Percentiles rank a stretch among this genome's conserved stretches.
Evolutionary conservation across 306 rosid species (phyloP).

Genomic region (Dalbergia cultrata): DNA sequence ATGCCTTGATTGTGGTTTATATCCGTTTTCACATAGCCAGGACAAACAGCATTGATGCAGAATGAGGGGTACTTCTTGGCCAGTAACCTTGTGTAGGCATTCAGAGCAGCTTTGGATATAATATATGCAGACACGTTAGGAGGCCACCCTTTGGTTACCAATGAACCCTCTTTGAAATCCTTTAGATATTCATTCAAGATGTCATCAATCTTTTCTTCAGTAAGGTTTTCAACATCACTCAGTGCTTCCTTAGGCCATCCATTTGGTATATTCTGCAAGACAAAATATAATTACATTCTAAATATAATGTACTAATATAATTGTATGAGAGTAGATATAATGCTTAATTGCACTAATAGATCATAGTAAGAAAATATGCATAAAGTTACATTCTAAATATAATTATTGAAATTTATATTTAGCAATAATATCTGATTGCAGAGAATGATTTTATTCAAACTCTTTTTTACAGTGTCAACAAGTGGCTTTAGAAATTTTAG

Average conservation of each 20-base stretch:
- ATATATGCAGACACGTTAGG: conserved; percentile 25
- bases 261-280: conserved; percentile 47
- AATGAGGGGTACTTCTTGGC: conserved; percentile 48
- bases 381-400: too few species aligned
- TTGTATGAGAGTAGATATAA: too few species aligned
- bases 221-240: conserved; percentile 54
- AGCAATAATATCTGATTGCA: too few species aligned
- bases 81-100: conserved; percentile 59
- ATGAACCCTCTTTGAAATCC: conserved; percentile 54
- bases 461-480: too few species aligned
- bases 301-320: too few species aligned
- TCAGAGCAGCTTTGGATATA: conserved; percentile 61
- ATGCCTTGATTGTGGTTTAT: conserved; percentile 44
- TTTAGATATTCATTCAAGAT: conserved; percentile 50
- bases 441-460: too few species aligned
- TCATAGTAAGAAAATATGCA: too few species aligned
- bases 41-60: conserved; percentile 53
- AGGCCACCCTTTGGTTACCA: conserved; percentile 63
- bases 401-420: too few species aligned
- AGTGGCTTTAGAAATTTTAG: too few species aligned
- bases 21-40: conserved; percentile 61
- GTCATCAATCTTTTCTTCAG: conserved; percentile 57
- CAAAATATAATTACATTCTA: too few species aligned
- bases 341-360: too few species aligned
- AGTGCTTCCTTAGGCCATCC: conserved; percentile 52